Percentiles rank a stretch among this genome's conserved stretches.
Conservation (phyloP, 768 basidiomycete genomes). For the Coprinopsis sp. region DNA sequence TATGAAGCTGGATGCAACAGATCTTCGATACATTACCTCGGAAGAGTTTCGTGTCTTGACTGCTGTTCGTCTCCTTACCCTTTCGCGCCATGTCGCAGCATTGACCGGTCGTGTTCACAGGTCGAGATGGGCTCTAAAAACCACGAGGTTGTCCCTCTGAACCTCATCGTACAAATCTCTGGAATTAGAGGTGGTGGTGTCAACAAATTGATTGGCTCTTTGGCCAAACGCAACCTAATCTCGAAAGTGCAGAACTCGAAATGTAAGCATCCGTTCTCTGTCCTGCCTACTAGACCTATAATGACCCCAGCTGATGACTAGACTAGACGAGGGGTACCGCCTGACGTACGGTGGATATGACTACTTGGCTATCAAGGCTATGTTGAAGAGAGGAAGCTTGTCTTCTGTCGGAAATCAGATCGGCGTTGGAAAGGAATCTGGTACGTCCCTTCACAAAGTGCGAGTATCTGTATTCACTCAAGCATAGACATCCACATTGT, state of each 20-base stretch:
- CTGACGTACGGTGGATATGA: conserved; percentile 99
- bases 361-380: conserved; percentile 87
- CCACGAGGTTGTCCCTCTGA: conserved; percentile 90
- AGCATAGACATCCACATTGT: conserved; percentile 82
- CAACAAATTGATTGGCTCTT: conserved; percentile 84
- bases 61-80: conserved; percentile 49
- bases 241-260: conserved; percentile 87
- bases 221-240: conserved; percentile 90
- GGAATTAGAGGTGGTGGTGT: conserved; percentile 90
- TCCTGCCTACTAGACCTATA: conserved; percentile 25
- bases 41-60: conserved; percentile 96
- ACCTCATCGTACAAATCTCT: conserved; percentile 87
- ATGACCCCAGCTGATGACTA: not conserved
- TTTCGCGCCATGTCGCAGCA: not conserved
- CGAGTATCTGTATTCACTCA: not conserved
- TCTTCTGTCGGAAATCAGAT: conserved; percentile 95
- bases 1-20: conserved; percentile 95
- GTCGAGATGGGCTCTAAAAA: conserved; percentile 98
- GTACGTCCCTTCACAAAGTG: conserved; percentile 35
- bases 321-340: conserved; percentile 85
- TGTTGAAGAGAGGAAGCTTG: conserved; percentile 87
- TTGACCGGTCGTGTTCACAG: conserved; percentile 33
- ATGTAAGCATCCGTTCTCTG: conserved; percentile 46
- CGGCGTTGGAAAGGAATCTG: conserved; percentile 97
- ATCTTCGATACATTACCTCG: conserved; percentile 84